phyloP scores from a whole-genome alignment of 139 green algal species.

The Trebouxia sp. region DNA sequence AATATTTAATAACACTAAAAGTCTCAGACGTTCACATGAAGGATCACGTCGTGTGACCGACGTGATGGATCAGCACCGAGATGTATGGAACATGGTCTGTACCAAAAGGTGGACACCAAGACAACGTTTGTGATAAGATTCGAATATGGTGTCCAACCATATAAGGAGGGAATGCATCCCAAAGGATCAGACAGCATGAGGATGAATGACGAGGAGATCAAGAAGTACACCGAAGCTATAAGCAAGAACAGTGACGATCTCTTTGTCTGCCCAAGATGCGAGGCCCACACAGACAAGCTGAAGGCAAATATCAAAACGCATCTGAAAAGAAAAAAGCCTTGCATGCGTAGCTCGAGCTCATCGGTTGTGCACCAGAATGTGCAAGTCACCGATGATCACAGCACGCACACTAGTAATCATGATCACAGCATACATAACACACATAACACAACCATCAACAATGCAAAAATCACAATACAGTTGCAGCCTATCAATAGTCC shows the following conservation, averaged over 20 bases:
- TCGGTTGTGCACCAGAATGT: background rate
- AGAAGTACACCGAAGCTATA: background rate
- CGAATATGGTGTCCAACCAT: conserved; percentile 11
- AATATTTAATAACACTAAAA: conserved; percentile 20
- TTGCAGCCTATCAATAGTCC: background rate
- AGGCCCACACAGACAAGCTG: conserved; percentile 16
- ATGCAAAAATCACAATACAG: conserved; percentile 1
- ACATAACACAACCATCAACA: no score
- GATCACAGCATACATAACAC: conserved; percentile 13
- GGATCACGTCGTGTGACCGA: no score
- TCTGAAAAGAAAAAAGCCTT: background rate
- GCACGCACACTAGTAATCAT: background rate
- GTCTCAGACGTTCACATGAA: conserved; percentile 20
- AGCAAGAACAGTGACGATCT: background rate
- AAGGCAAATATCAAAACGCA: conserved; percentile 23
- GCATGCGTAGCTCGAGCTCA: background rate
- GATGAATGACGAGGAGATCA: background rate
- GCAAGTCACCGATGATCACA: background rate
- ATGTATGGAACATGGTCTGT: conserved; percentile 21
- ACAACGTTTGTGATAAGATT: conserved; percentile 22
- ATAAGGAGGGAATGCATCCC: background rate
- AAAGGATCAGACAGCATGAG: background rate
- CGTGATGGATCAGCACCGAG: conserved; percentile 11
- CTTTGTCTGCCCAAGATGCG: conserved; percentile 19
- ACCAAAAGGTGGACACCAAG: conserved; percentile 8